phyloP scores from a whole-genome alignment of 2,329 filamentous ascomycete species.

The Calcarisporium arbuscula region DNA sequence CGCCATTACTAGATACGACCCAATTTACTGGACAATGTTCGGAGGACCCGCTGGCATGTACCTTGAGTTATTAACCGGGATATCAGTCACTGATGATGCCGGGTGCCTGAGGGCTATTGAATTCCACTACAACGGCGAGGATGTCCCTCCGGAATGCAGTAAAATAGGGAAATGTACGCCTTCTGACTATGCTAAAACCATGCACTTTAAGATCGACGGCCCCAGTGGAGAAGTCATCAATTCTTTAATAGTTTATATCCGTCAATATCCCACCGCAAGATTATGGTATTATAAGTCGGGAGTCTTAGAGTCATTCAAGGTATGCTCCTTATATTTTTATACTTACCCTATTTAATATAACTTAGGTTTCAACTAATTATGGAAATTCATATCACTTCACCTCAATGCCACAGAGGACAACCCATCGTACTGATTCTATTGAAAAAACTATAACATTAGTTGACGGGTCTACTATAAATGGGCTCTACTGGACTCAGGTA shows the following conservation, averaged over 20 bases:
- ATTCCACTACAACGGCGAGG: constrained; percentile 10
- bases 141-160: constrained; percentile 7
- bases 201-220: constrained; percentile 9
- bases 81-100: constrained; percentile 6
- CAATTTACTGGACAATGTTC: constrained; percentile 10
- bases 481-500: constrained; percentile 11
- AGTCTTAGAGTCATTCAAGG: constrained; percentile 8
- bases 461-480: constrained; percentile 8
- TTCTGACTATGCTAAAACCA: constrained; percentile 7
- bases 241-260: constrained; percentile 6
- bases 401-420: not conserved
- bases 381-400: constrained; percentile 8
- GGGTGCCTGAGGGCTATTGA: constrained; percentile 5
- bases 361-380: constrained; percentile 9
- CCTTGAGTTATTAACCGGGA: constrained; percentile 7
- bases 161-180: constrained; percentile 7
- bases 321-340: constrained; percentile 2
- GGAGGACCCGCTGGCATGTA: constrained; percentile 9
- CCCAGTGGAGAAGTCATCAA: constrained; percentile 9
- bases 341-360: constrained; percentile 4
- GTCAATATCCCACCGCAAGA: constrained; percentile 3
- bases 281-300: constrained; percentile 7
- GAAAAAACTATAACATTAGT: constrained; percentile 7
- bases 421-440: constrained; percentile 1
- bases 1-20: constrained; percentile 10